Evolutionary conservation across 257 asterid genomes (phyloP).

Genomic region (Solanum clarkiae): DNA sequence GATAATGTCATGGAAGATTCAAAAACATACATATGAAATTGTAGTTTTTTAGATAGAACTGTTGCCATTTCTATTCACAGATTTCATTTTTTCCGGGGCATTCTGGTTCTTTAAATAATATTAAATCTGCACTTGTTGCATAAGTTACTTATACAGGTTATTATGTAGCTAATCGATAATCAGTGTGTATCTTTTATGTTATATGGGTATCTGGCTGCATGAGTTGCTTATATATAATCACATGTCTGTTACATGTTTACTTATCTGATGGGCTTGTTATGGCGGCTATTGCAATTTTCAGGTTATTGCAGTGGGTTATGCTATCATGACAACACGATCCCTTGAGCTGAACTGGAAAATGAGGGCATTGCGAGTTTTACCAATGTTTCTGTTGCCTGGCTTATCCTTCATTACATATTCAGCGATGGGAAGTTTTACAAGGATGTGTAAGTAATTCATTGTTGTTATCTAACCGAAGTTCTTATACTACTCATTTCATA

Average conservation of each 20-base stretch:
- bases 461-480: neutral
- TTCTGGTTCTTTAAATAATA: neutral
- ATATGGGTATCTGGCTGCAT: neutral
- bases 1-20: neutral
- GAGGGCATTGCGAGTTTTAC: constrained; percentile 79
- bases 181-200: neutral
- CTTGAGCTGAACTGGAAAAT: constrained; percentile 69
- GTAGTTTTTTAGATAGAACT: neutral
- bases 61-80: neutral
- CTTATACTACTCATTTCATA: neutral
- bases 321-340: constrained; percentile 72
- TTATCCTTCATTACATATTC: constrained; percentile 43
- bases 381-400: constrained; percentile 80
- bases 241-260: neutral
- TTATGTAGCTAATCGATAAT: neutral
- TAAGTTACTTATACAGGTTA: neutral
- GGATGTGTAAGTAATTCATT: constrained; percentile 58
- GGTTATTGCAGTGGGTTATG: constrained; percentile 81
- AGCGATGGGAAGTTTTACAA: constrained; percentile 42
- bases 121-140: neutral
- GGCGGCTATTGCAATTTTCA: constrained; percentile 10
- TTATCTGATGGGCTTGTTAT: neutral
- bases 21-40: neutral
- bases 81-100: neutral
- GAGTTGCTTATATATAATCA: neutral